Conservation (phyloP, 108 stramenopile species). For the Nitzschia palea region DNA sequence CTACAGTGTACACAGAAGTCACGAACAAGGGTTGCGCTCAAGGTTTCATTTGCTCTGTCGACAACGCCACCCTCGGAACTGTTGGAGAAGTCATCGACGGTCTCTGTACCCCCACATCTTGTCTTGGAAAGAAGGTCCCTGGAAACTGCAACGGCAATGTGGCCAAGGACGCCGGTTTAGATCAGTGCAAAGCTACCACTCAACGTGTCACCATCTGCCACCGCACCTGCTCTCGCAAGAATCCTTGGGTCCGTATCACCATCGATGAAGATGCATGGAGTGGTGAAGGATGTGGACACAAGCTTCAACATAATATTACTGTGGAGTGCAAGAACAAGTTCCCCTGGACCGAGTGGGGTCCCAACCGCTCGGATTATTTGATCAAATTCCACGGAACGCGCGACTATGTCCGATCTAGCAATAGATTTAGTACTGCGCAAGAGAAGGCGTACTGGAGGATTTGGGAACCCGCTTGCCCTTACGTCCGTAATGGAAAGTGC, state of each 20-base stretch:
- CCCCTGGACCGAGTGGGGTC: neutral
- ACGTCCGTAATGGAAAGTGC: neutral
- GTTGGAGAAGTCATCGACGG: neutral
- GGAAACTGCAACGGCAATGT: constrained; percentile 1
- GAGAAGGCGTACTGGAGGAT: neutral
- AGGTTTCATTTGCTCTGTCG: neutral
- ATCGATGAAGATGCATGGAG: constrained; percentile 3
- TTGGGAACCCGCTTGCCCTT: constrained; percentile 1
- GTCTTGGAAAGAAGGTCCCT: neutral
- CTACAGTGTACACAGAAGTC: neutral
- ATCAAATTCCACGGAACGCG: neutral
- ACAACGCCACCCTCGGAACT: neutral
- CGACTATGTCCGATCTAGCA: neutral
- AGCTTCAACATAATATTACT: neutral
- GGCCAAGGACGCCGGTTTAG: neutral
- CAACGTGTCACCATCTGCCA: neutral
- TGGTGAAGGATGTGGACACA: neutral
- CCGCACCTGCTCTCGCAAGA: constrained; percentile 3
- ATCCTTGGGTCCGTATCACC: constrained; percentile 2
- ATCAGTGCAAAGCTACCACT: neutral
- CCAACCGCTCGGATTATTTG: neutral
- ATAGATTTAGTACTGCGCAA: neutral
- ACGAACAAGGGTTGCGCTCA: neutral
- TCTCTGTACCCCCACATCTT: neutral
- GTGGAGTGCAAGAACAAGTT: constrained; percentile 3